phyloP scores from a whole-genome alignment of 2,329 filamentous ascomycete species.

The Fusarium phyllophilum region DNA sequence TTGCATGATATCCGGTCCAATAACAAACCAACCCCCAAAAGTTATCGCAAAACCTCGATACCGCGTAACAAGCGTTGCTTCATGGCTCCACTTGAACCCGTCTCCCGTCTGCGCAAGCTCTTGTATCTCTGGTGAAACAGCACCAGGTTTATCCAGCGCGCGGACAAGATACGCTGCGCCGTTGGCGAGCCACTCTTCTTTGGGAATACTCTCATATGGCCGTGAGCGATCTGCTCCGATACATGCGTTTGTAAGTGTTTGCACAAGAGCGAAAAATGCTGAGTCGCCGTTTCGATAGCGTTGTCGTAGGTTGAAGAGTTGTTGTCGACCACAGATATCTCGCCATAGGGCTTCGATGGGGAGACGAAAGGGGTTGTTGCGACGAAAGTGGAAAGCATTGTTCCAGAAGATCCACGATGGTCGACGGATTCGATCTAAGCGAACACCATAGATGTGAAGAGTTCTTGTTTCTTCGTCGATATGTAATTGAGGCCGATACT shows the following conservation, averaged over 20 bases:
- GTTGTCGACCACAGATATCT: conserved; percentile 38
- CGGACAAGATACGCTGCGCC: conserved; percentile 48
- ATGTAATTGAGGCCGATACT: conserved; percentile 40
- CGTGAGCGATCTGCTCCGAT: conserved; percentile 44
- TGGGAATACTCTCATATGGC: conserved; percentile 38
- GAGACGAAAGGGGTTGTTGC: conserved; percentile 6
- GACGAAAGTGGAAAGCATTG: conserved; percentile 46
- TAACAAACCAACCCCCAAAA: conserved; percentile 45
- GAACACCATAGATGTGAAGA: conserved; percentile 45
- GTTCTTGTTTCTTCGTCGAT: conserved; percentile 39
- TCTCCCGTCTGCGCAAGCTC: conserved; percentile 44
- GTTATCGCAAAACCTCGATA: conserved; percentile 49
- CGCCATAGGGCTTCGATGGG: conserved; percentile 48
- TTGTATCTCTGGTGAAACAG: conserved; percentile 38
- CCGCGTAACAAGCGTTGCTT: conserved; percentile 49
- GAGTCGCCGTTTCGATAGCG: conserved; percentile 43
- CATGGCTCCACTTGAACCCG: conserved; percentile 50
- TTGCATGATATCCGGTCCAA: conserved; percentile 47
- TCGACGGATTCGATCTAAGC: conserved; percentile 41
- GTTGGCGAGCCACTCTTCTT: conserved; percentile 45
- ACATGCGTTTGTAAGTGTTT: conserved; percentile 50
- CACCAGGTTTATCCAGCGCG: conserved; percentile 12
- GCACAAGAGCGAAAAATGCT: conserved; percentile 48
- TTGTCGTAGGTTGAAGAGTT: conserved; percentile 40
- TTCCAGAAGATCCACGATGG: conserved; percentile 46